These are phyloP conservation scores for Paraleonurus japonicus DNA, from an alignment of 257 asterid species.

Conservation along the genomic window DNA sequence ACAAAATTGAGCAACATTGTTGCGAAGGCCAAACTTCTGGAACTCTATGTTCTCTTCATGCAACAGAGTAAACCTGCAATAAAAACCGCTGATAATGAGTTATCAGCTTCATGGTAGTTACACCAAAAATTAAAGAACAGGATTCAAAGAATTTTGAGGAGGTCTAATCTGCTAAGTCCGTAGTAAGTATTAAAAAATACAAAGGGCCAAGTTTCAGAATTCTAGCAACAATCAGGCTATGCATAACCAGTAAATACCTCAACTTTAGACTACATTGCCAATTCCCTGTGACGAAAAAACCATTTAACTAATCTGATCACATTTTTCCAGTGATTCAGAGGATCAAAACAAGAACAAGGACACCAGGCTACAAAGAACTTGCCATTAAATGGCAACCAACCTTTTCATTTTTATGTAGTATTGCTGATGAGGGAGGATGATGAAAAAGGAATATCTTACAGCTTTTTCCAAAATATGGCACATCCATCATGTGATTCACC, in stretches of 20 bases:
- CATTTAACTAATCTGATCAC: conserved; percentile 10
- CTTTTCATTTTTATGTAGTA: not conserved
- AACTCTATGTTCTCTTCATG: conserved; percentile 83
- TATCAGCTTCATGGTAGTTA: conserved; percentile 7
- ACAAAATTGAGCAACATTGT: conserved; percentile 84
- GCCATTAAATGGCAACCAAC: conserved; percentile 6
- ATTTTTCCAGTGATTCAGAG: conserved; percentile 3
- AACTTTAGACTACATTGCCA: not conserved
- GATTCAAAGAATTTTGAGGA: not conserved
- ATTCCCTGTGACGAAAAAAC: not conserved
- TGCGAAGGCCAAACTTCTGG: conserved; percentile 72
- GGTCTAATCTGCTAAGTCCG: not conserved
- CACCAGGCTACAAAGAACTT: not conserved
- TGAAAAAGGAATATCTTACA: conserved; percentile 46
- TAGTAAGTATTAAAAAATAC: not conserved
- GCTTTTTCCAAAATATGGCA: conserved; percentile 76
- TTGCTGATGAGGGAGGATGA: not conserved
- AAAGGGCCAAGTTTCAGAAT: conserved; percentile 19
- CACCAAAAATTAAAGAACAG: not conserved
- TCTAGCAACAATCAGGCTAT: conserved; percentile 18
- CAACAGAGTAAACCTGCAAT: conserved; percentile 63
- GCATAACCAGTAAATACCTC: conserved; percentile 8
- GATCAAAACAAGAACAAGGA: conserved; percentile 2
- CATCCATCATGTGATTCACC: conserved; percentile 88
- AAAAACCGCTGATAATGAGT: conserved; percentile 9